These are phyloP conservation scores for Tetrahymena malaccensis DNA, from an alignment of 73 alveolate species.

Conservation along the genomic window DNA sequence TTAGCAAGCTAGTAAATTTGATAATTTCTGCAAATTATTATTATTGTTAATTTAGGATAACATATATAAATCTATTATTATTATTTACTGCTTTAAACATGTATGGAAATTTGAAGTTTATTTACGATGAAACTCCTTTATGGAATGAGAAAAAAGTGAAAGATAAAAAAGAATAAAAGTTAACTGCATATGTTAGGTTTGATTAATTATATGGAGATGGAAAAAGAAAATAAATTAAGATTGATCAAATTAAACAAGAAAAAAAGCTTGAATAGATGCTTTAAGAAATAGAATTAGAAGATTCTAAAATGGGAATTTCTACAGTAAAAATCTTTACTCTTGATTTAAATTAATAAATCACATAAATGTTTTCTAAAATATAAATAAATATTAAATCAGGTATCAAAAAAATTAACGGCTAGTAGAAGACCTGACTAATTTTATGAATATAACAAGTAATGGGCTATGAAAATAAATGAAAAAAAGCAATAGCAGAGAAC, in stretches of 20 bases:
- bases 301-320: not conserved
- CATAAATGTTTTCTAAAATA: not conserved
- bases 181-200: not conserved
- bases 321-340: not conserved
- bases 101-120: not conserved
- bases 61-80: no score
- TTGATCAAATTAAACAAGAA: not conserved
- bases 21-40: no score
- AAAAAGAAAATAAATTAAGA: not conserved
- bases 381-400: not conserved
- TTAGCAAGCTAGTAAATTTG: not conserved
- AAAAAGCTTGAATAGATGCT: not conserved
- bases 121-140: not conserved
- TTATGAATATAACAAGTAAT: not conserved
- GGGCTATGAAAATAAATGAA: not conserved
- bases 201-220: not conserved
- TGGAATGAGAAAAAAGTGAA: not conserved
- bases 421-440: not conserved
- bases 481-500: not conserved
- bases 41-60: no score
- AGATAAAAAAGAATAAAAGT: not conserved
- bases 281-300: not conserved
- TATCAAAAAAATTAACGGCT: not conserved
- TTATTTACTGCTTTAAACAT: not conserved
- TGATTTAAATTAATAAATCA: not conserved